A percentile compares a stretch with the other conserved stretches of the same genome.
Conservation (phyloP, 2,329 filamentous ascomycete species). For the Fusarium concolor region DNA sequence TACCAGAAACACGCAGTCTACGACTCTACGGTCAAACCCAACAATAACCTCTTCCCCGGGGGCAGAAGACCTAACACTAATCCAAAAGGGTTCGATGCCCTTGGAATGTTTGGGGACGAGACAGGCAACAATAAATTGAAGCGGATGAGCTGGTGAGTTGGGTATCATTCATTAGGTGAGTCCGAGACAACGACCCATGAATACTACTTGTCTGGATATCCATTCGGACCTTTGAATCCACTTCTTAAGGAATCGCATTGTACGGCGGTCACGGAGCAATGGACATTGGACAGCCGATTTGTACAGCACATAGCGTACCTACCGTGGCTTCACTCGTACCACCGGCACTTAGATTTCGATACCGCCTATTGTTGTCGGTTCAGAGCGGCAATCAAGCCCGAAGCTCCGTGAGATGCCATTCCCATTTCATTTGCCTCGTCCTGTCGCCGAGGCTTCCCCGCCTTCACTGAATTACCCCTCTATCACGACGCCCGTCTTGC, state of each 20-base stretch:
- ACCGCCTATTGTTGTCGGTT: constrained; percentile 13
- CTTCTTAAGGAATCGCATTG: neutral
- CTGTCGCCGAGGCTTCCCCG: constrained; percentile 34
- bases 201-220: neutral
- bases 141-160: neutral
- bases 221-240: constrained; percentile 33
- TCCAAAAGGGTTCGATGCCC: constrained; percentile 19
- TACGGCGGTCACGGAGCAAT: constrained; percentile 9
- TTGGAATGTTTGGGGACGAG: constrained; percentile 33
- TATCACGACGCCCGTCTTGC: constrained; percentile 21
- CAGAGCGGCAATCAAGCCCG: constrained; percentile 27
- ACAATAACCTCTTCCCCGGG: constrained; percentile 19
- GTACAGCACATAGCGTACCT: constrained; percentile 27
- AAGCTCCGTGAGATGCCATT: constrained; percentile 29
- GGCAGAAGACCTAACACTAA: constrained; percentile 40
- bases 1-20: constrained; percentile 21
- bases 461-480: constrained; percentile 37
- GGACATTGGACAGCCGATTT: constrained; percentile 10
- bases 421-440: constrained; percentile 18
- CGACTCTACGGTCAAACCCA: constrained; percentile 16
- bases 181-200: neutral
- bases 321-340: constrained; percentile 16
- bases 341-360: constrained; percentile 29
- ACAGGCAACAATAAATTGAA: constrained; percentile 11
- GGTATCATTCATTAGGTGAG: constrained; percentile 10